A percentile compares a stretch with the other conserved stretches of the same genome.
Evolutionary conservation across 116 monocot species (phyloP).

Genomic region (Iris pallida): DNA sequence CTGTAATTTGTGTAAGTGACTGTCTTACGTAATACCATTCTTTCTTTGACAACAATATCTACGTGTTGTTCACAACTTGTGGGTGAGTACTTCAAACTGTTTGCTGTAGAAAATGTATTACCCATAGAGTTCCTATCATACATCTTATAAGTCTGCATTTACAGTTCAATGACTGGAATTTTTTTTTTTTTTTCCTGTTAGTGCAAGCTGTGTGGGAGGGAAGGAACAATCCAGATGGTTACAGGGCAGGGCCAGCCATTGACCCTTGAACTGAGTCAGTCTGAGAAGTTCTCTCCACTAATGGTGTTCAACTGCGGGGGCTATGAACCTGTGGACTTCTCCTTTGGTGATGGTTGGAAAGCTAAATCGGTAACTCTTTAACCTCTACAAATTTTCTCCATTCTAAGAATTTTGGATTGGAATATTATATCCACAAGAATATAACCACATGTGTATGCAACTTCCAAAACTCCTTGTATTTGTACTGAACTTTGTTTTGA

Average conservation of each 20-base stretch:
- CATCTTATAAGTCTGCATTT: conserved; percentile 2
- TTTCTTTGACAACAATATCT: too few relatives aligned
- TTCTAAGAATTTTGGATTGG: background rate
- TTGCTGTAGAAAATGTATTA: conserved; percentile 1
- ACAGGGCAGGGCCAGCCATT: conserved; percentile 76
- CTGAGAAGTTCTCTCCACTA: conserved; percentile 24
- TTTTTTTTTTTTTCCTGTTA: conserved; percentile 17
- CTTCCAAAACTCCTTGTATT: too few relatives aligned
- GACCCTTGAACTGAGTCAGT: conserved; percentile 51
- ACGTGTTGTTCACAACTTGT: too few relatives aligned
- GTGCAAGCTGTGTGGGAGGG: conserved; percentile 93
- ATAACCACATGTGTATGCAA: too few relatives aligned
- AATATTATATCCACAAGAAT: background rate
- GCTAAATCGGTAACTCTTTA: conserved; percentile 65
- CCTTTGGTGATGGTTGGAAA: conserved; percentile 71
- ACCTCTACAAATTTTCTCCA: background rate
- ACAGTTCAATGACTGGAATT: background rate
- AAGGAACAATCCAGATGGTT: conserved; percentile 80
- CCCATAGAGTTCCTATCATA: background rate
- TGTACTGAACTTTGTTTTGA: too few relatives aligned
- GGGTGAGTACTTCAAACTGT: too few relatives aligned
- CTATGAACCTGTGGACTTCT: conserved; percentile 65
- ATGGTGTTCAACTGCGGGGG: conserved; percentile 93
- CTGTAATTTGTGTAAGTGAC: too few relatives aligned
- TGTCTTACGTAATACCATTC: too few relatives aligned